Conservation (phyloP, 2,329 filamentous ascomycete species). For the Cladophialophora exuberans region DNA sequence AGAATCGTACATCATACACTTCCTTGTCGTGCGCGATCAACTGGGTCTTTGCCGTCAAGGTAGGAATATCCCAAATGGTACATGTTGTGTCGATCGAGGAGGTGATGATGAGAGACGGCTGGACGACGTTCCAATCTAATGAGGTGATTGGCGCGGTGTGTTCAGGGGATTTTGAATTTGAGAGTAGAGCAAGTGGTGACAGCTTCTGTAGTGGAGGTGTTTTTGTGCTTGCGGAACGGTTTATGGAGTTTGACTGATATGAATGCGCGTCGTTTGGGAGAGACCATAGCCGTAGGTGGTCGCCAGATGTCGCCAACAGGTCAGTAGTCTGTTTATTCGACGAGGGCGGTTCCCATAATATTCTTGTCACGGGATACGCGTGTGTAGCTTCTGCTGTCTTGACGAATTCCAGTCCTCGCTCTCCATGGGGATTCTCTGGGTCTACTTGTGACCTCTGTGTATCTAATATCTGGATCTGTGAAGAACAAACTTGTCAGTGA, state of each 20-base stretch:
- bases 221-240: constrained; percentile 63
- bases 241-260: constrained; percentile 68
- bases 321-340: constrained; percentile 95
- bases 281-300: constrained; percentile 93
- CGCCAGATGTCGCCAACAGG: constrained; percentile 89
- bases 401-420: constrained; percentile 82
- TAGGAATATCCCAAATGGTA: constrained; percentile 99
- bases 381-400: constrained; percentile 96
- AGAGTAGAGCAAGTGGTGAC: constrained; percentile 87
- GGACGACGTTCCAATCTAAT: constrained; percentile 97
- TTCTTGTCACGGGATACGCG: constrained; percentile 93
- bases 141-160: constrained; percentile 96
- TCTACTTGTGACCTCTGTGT: constrained; percentile 74
- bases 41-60: constrained; percentile 95
- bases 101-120: constrained; percentile 95
- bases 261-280: constrained; percentile 61
- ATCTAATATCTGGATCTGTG: constrained; percentile 94
- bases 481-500: constrained; percentile 9
- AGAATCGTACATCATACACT: constrained; percentile 93
- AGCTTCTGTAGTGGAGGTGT: constrained; percentile 73
- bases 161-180: constrained; percentile 97
- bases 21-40: constrained; percentile 98
- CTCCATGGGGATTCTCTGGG: constrained; percentile 69
- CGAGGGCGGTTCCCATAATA: constrained; percentile 94
- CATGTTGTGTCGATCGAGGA: constrained; percentile 99